phyloP scores from a whole-genome alignment of 768 basidiomycete species.

The Trametes coccinea region DNA sequence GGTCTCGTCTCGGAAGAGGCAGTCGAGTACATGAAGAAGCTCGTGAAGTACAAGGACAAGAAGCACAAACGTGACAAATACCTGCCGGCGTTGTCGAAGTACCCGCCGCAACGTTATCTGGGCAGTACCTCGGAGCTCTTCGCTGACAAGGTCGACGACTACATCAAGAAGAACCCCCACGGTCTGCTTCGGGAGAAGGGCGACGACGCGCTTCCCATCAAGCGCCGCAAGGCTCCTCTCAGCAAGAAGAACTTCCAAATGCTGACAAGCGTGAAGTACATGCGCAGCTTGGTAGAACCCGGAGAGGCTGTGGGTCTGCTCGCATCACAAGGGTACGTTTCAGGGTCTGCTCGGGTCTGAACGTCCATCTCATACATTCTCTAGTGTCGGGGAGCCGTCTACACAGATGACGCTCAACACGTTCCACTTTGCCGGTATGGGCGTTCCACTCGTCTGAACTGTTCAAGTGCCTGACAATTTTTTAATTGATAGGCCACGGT shows the following conservation, averaged over 20 bases:
- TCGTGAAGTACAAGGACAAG: slow-evolving; percentile 63
- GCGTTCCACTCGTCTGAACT: not conserved
- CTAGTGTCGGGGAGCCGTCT: slow-evolving; percentile 95
- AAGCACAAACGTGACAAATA: slow-evolving; percentile 58
- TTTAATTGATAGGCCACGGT: slow-evolving; percentile 71
- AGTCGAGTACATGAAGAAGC: slow-evolving; percentile 81
- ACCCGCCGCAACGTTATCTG: slow-evolving; percentile 75
- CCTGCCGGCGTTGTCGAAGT: slow-evolving; percentile 71
- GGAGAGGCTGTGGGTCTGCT: slow-evolving; percentile 98
- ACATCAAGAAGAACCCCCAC: slow-evolving; percentile 74
- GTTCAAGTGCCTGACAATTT: not conserved
- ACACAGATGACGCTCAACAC: slow-evolving; percentile 99
- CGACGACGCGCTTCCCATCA: slow-evolving; percentile 41
- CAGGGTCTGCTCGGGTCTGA: not conserved
- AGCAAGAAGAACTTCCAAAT: slow-evolving; percentile 64
- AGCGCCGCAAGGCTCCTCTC: slow-evolving; percentile 48
- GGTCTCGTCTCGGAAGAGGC: slow-evolving; percentile 66
- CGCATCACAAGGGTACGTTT: slow-evolving; percentile 90
- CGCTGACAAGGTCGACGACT: slow-evolving; percentile 75
- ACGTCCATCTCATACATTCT: not conserved
- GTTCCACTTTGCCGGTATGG: slow-evolving; percentile 95
- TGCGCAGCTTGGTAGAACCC: slow-evolving; percentile 91
- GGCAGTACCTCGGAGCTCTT: slow-evolving; percentile 94
- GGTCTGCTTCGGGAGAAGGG: slow-evolving; percentile 46
- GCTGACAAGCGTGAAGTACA: slow-evolving; percentile 90